Base-by-base conservation (phyloP, 148 eudicot species). In the Rheum nobile region DNA sequence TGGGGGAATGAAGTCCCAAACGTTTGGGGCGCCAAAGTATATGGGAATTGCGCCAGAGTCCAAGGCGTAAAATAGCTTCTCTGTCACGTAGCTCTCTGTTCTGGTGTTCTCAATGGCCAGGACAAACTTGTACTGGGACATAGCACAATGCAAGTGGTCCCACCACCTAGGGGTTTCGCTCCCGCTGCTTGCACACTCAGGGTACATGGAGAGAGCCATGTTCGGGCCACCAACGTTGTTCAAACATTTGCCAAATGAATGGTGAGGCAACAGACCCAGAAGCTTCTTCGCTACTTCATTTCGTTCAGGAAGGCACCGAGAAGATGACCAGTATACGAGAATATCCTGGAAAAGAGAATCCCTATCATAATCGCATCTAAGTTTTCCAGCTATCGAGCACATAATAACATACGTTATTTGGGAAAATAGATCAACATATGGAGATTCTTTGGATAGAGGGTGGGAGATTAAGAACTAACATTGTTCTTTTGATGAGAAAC, bases 301-400 rank as follows among this genome's bases (percentile, higher is more conserved):
- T 84, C 98, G 85, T 76, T 82, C 72, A 37, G 91, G 80, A 70
- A 95, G 87, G 77, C 98, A 95, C n/a, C 98, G 96, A 4, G 98
- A 95, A 26, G 98, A 95, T n/a, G 98, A 95, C 98, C 98, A 95
- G 75, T 95, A 95, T 74, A 95, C 87, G 26, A 95, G 93, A 19
- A 86, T 82, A 52, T 91, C 97, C 98, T 95, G 82, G 34, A 77
- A 76, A 77, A 42, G 42, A 6, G 65, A 35, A 74, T 19, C 21
- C 12, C 22, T 76, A 24, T 72, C 8, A 79, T 8, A 54, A 22
- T 35, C 4, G 44, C 22, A 6, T 2, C 12, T 0, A 22, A 6
- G 21, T 31, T 67, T 35, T 13, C 71, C n/a, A 17, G 24, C 37
- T 4, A 16, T 37, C 47, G 57, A 35, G 47, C 14, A 55, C 37